Percentiles rank a stretch among this genome's conserved stretches.
phyloP scores from a whole-genome alignment of 768 basidiomycete species.

The Russula vinacea region DNA sequence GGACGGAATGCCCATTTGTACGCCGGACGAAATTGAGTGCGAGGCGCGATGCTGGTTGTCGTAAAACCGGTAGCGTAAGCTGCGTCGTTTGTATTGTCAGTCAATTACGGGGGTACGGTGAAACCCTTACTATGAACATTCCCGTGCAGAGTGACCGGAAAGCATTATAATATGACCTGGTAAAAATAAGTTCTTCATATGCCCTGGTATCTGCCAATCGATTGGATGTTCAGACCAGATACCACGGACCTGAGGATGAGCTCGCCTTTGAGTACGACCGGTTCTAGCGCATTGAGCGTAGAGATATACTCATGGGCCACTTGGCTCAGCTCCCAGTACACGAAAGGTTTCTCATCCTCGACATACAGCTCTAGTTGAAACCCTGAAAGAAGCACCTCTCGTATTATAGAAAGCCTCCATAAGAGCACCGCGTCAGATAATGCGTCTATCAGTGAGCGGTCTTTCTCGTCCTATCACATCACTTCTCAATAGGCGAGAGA shows the following conservation, averaged over 20 bases:
- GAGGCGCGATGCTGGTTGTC: conserved; percentile 49
- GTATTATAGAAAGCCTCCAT: conserved; percentile 58
- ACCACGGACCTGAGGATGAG: not conserved
- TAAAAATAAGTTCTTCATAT: conserved; percentile 12
- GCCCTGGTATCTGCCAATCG: conserved; percentile 14
- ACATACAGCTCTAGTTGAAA: conserved; percentile 75
- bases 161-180: conserved; percentile 18
- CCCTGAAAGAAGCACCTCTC: conserved; percentile 70
- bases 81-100: conserved; percentile 30
- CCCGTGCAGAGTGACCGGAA: conserved; percentile 48
- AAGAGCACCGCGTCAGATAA: conserved; percentile 50
- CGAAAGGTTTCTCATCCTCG: conserved; percentile 62
- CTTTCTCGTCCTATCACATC: conserved; percentile 26
- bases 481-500: not conserved
- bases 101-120: not conserved
- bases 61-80: conserved; percentile 49
- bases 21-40: conserved; percentile 55
- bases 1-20: conserved; percentile 76
- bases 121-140: conserved; percentile 48
- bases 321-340: conserved; percentile 69
- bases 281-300: conserved; percentile 49
- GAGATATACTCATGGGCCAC: conserved; percentile 56
- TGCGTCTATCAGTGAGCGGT: conserved; percentile 17
- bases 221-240: not conserved
- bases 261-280: conserved; percentile 43